Evolutionary conservation across 23 red algal genomes (phyloP), one percentile per base, ranked within the genome.

Genomic region (Gracilaria vermiculophylla): DNA sequence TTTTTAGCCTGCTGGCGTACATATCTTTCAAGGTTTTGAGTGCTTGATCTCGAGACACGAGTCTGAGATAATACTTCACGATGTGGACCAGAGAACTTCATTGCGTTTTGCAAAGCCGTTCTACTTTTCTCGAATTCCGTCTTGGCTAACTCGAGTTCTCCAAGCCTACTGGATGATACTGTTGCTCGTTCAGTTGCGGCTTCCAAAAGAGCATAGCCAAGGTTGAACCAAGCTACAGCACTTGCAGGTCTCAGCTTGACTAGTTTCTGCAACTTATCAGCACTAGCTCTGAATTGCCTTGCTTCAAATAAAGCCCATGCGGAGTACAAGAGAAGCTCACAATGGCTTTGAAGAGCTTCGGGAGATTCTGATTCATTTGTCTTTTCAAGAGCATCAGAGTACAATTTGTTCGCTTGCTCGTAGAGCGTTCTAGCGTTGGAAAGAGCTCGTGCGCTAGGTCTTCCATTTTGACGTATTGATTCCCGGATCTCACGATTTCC

Each of bases 321-420:
- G 9, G 75, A 64, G 37, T 91, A 91, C 39, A 91, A 70, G 25
- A 91, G 58, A 32, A 91, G 76, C 35, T 91, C 87, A 23, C 74
- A 73, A 14, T 72, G 60, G 17, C 17, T 50, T 39, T 71, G 53
- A 80, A 91, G 61, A 14, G 61, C 76, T 36, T 50, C 43, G 15
- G 57, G 54, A 6, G 42, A 62, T 42, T 70, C 45, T 5, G 29
- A 42, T 31, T 66, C 25, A 33, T 24, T 49, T 33, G 40, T 73
- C 0, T 29, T 33, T 44, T 70, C 49, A 4, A 91, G 52, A 17
- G 87, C 87, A 81, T 91, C 87, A 24, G 35, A 74, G 56, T 91
- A 91, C 0, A 91, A 52, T 23, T 91, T 91, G 40, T 91, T 74
- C 10, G 87, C 87, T 52, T 91, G 87, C 27, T 91, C 87, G 39